A percentile compares a stretch with the other conserved stretches of the same genome.
phyloP scores from a whole-genome alignment of 106 monocot genomes.

The Apostasia ramifera region DNA sequence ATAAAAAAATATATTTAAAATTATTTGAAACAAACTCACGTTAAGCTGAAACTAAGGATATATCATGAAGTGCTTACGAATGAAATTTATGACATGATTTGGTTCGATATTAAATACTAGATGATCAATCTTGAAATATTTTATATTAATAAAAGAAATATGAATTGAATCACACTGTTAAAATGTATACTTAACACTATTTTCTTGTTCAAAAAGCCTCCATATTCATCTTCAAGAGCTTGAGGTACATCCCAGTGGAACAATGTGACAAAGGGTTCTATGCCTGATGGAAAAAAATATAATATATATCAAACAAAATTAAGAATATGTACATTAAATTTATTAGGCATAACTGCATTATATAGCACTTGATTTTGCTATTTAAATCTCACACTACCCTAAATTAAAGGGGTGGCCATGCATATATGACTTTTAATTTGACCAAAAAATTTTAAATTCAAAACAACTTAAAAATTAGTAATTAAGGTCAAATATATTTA shows the following conservation, averaged over 20 bases:
- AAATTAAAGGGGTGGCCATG: no score
- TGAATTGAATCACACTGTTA: background rate
- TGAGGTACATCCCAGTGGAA: constrained; percentile 39
- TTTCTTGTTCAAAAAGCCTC: constrained; percentile 11
- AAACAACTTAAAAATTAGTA: no score
- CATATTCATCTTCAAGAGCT: constrained; percentile 27
- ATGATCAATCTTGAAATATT: no score
- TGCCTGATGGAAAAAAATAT: constrained; percentile 3
- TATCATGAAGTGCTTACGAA: no score
- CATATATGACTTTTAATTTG: background rate
- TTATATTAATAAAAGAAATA: no score
- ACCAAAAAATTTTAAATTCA: background rate
- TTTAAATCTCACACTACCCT: no score
- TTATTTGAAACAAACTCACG: background rate
- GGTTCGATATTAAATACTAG: no score
- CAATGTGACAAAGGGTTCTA: constrained; percentile 26
- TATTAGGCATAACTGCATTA: no score
- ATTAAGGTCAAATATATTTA: background rate
- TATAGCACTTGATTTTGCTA: no score
- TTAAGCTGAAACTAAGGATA: no score
- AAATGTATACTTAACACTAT: constrained; percentile 17
- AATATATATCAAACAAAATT: background rate
- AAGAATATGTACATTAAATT: no score
- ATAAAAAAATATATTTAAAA: background rate
- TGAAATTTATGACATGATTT: no score